Percentiles rank a stretch among this genome's conserved stretches.
Evolutionary conservation across 1,139 yeast genomes (phyloP).

Genomic region (Trichomonascaceae sp.): DNA sequence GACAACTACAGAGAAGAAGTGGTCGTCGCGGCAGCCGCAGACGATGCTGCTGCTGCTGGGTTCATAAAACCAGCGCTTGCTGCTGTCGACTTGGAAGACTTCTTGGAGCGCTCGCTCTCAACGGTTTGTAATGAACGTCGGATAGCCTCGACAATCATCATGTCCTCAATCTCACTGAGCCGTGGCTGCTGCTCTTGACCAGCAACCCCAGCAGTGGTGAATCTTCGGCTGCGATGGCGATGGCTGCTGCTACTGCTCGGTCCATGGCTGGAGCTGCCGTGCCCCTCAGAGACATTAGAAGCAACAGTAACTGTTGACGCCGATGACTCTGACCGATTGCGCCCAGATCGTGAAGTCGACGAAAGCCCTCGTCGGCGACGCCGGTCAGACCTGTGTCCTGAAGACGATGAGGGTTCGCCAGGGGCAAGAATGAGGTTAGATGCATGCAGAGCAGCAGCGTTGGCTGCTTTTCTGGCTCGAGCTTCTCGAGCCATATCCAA

Average conservation of each 20-base stretch:
- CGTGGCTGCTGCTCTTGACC: background rate
- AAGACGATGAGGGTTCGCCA: conserved; percentile 1
- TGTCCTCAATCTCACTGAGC: conserved; percentile 42
- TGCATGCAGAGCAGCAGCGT: conserved; percentile 89
- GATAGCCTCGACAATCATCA: conserved; percentile 78
- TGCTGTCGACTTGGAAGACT: too few species aligned
- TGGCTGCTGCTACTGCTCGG: too few species aligned
- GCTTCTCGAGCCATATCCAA: conserved; percentile 59
- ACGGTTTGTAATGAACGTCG: conserved; percentile 28
- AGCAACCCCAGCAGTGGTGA: background rate
- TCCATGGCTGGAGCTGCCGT: background rate
- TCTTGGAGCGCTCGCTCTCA: background rate
- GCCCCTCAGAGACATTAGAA: background rate
- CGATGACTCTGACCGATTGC: background rate
- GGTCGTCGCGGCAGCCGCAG: too few species aligned
- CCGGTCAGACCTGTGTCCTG: conserved; percentile 1
- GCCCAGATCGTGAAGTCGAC: background rate
- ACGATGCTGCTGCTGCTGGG: too few species aligned
- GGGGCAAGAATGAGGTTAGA: conserved; percentile 41
- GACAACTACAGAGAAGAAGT: too few species aligned
- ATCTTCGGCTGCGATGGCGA: too few species aligned
- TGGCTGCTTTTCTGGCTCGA: conserved; percentile 77
- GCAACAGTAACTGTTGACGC: conserved; percentile 1
- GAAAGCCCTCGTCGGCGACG: background rate
- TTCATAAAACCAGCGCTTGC: too few species aligned